Base-by-base conservation (phyloP, 805 yeast genomes). In the Saccharomycopsis sp. region DNA sequence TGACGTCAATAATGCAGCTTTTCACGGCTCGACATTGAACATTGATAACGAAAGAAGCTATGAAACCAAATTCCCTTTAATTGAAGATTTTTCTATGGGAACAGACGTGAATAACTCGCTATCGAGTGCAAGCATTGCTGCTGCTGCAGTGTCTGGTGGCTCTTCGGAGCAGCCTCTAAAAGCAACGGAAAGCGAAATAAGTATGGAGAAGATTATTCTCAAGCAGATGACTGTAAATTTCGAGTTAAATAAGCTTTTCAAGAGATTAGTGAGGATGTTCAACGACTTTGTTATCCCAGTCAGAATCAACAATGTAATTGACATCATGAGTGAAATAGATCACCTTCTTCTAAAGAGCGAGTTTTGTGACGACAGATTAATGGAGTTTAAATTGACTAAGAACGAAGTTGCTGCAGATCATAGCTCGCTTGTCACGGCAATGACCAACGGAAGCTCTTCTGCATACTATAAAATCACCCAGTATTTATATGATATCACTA, bases 271-370 rank as follows among this genome's bases (percentile, higher is more conserved):
- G 17, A 23, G 44, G 2, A 24, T 49, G 24, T 50, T 59, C 23
- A 59, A 56, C 24, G 53, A 57, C 34, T 47, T 56, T 8, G 38
- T 20, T 17, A 53, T 55, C n/a, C 59, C 57, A 15, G 62, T 59
- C 17, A 57, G 55, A 42, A 47, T 59, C 8, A 44, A 17, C 12
- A 15, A 38, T 20, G 49, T 59, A 19, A 9, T 9, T 5, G 47
- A 56, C 29, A 20, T 47, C 38, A 56, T 59, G 19, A 5, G 17
- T 3, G 34, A 57, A 35, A 22, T 56, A 3, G 62, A 57, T 15
- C 50, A 52, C 15, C 8, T 51, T 7, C 51, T 59, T 29, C 20
- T 19, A 17, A 34, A 8, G 29, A 54, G 44, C 2, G 57, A 55
- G 34, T 42, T 58, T 3, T 35, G 24, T 19, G 61, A 58, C 23